Evolutionary conservation across 495 filamentous ascomycete genomes (phyloP).

Genomic region (Penicillium canariense): DNA sequence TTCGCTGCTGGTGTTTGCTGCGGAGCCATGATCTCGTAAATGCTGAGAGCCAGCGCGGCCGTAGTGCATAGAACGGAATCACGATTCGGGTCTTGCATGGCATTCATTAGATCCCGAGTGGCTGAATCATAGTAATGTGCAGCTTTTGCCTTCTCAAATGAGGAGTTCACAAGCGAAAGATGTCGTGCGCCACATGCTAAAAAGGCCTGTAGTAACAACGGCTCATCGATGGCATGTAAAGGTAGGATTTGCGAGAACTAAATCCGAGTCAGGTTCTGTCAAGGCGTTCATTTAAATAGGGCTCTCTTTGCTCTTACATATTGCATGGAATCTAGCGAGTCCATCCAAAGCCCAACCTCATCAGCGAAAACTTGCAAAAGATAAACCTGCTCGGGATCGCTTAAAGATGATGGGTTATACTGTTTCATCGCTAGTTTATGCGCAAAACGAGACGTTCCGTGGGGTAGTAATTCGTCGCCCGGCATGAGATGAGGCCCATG

Average conservation of each 20-base stretch:
- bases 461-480: slow-evolving; percentile 28
- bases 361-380: slow-evolving; percentile 92
- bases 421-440: slow-evolving; percentile 28
- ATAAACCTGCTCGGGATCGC: slow-evolving; percentile 69
- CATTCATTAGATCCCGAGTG: slow-evolving; percentile 66
- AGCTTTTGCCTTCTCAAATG: slow-evolving; percentile 73
- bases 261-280: slow-evolving; percentile 8
- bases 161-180: slow-evolving; percentile 66
- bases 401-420: slow-evolving; percentile 55
- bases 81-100: slow-evolving; percentile 75
- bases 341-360: slow-evolving; percentile 92
- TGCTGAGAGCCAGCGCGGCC: slow-evolving; percentile 82
- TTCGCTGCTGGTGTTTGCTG: slow-evolving; percentile 72
- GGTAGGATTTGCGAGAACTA: slow-evolving; percentile 80
- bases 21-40: slow-evolving; percentile 89
- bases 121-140: slow-evolving; percentile 80
- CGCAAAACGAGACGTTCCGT: slow-evolving; percentile 27
- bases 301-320: slow-evolving; percentile 53
- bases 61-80: slow-evolving; percentile 87
- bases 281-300: not conserved
- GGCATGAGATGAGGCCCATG: slow-evolving; percentile 22
- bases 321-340: slow-evolving; percentile 81
- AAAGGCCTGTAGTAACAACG: slow-evolving; percentile 90
- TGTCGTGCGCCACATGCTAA: slow-evolving; percentile 87
- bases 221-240: slow-evolving; percentile 74